Evolutionary conservation across 1,139 yeast species (phyloP), one percentile per base, ranked within the genome.

Genomic region (Lodderomyces oxycetoniae): DNA sequence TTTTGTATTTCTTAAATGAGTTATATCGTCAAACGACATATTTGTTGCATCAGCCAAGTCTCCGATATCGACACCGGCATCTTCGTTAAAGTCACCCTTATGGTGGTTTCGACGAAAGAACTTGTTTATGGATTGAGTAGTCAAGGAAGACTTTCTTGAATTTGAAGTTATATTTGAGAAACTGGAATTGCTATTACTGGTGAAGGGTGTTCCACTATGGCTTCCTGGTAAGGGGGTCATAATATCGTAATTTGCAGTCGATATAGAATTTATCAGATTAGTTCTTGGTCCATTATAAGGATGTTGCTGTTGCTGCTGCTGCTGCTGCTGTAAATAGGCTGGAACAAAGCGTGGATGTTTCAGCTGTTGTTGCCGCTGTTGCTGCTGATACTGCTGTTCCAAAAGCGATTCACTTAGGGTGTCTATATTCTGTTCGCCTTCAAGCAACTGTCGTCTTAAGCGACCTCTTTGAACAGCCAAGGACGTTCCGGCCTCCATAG

Each of bases 21-120:
- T 60, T 9, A 83, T 63, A 47, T 82, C 89, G 42, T 75, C 76
- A 44, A 79, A 77, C 0, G 86, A 72, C 41, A 81, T 65, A 28
- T 63, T 59, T 3, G 60, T 57, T 2, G 68, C 63, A 19, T 57
- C 55, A 7, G 69, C 53, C 9, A 65, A 42, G 9, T 67, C 66
- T 17, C 62, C 65, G 28, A 71, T 69, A 34, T 71, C 69, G 8
- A 70, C 65, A 5, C 77, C 76, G 3, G 57, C 62, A 15, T 76
- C 83, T 8, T 71, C 84, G 37, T 76, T 82, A 37, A 67, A 70
- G 12, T 41, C 41, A 15, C 23, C 32, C 24, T 11, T 20, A n/a
- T 30, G 13, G 12, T 12, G 23, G 32, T 65, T 65, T 31, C 73
- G 55, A 36, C 71, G 65, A 52, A 74, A 71, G 33, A 77, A 55